Percentiles rank a stretch among this genome's conserved stretches.
Conservation (phyloP, 2,329 filamentous ascomycete genomes). For the Zalaria obscura region DNA sequence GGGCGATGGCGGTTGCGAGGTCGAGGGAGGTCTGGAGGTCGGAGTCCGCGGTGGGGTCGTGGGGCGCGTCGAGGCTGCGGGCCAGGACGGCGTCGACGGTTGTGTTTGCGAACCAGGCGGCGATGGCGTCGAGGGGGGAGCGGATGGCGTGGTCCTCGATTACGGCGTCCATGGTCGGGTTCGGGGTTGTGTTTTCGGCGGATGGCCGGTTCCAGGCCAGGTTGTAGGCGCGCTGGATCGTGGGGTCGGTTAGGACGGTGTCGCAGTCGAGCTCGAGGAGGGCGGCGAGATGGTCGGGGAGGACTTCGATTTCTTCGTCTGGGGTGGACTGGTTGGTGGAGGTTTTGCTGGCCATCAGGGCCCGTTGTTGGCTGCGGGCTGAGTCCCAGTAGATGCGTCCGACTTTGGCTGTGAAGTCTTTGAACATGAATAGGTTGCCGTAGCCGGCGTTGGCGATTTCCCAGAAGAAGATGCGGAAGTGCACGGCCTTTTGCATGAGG, state of each 20-base stretch:
- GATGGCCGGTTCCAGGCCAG: constrained; percentile 76
- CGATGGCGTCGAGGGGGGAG: constrained; percentile 77
- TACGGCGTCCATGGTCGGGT: constrained; percentile 66
- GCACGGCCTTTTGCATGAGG: constrained; percentile 83
- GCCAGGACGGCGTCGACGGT: constrained; percentile 56
- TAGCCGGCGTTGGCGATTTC: constrained; percentile 54
- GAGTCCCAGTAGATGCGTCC: constrained; percentile 70
- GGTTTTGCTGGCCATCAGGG: constrained; percentile 13
- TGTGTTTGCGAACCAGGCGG: constrained; percentile 78
- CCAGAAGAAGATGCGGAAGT: constrained; percentile 82
- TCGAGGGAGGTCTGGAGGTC: constrained; percentile 39
- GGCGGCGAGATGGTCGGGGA: constrained; percentile 62
- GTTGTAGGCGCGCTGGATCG: constrained; percentile 78
- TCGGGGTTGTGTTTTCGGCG: constrained; percentile 47
- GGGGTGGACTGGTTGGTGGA: constrained; percentile 8
- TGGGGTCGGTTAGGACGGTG: constrained; percentile 60
- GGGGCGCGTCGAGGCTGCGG: constrained; percentile 42
- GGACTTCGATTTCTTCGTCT: constrained; percentile 44
- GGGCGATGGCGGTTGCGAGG: constrained; percentile 59
- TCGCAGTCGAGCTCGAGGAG: constrained; percentile 71
- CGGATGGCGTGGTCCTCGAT: constrained; percentile 75
- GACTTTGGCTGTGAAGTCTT: constrained; percentile 57
- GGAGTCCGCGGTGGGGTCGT: constrained; percentile 29
- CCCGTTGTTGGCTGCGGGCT: constrained; percentile 50
- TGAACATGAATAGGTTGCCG: constrained; percentile 48